These are phyloP conservation scores for Exophiala alcalophila DNA, from an alignment of 2,329 filamentous ascomycete genomes.

Conservation along the genomic window DNA sequence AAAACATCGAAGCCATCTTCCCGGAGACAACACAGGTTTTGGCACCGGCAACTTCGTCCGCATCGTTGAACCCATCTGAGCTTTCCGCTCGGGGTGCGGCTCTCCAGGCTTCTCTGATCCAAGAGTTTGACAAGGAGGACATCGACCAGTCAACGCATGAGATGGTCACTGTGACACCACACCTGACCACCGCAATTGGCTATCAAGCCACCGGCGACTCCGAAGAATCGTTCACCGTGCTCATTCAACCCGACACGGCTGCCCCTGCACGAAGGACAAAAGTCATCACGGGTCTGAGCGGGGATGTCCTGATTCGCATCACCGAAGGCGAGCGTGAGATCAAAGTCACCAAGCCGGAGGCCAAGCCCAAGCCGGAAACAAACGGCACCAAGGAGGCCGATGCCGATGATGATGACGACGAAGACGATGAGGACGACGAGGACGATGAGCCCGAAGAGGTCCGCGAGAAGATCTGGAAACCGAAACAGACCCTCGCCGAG, in stretches of 20 bases:
- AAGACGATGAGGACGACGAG: constrained; percentile 59
- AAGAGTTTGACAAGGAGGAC: constrained; percentile 89
- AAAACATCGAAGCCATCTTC: constrained; percentile 76
- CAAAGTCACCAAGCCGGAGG: constrained; percentile 85
- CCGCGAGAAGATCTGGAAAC: constrained; percentile 89
- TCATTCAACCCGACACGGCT: constrained; percentile 82
- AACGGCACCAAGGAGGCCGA: constrained; percentile 57
- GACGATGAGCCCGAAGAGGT: constrained; percentile 84
- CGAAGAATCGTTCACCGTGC: constrained; percentile 65
- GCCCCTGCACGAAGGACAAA: constrained; percentile 83
- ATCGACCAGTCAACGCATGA: constrained; percentile 96
- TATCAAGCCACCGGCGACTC: constrained; percentile 45
- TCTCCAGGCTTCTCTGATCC: constrained; percentile 89
- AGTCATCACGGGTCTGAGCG: constrained; percentile 72
- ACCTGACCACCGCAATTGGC: constrained; percentile 84
- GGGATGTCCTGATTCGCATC: constrained; percentile 83
- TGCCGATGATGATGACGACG: constrained; percentile 61
- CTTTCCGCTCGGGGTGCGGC: constrained; percentile 84
- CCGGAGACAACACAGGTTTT: constrained; percentile 73
- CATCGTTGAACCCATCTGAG: constrained; percentile 90
- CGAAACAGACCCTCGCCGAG: constrained; percentile 78
- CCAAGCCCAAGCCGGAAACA: constrained; percentile 64
- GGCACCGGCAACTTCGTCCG: constrained; percentile 73
- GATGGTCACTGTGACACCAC: constrained; percentile 88
- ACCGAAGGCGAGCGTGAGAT: constrained; percentile 87